Base-by-base conservation (phyloP, 2,329 filamentous ascomycete species). In the Ophiosphaerella narmari region DNA sequence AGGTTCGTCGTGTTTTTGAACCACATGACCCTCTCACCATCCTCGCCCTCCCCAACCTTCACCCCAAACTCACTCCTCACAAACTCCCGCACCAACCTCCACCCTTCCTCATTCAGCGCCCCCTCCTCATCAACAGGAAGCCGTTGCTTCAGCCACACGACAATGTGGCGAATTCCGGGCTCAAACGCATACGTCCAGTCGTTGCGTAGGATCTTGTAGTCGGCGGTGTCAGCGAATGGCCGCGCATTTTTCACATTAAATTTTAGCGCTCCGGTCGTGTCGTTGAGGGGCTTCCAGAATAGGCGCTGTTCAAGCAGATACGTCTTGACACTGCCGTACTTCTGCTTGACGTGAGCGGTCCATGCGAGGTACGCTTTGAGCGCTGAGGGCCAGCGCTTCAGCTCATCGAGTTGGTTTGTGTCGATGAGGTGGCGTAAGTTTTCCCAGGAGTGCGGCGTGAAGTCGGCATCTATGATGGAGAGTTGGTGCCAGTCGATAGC, bases 171-270 rank as follows among this genome's bases (percentile, higher is more conserved):
- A 54, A 86, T 82, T 3, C 79, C 82, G 1, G 74, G 63, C 1
- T 72, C 77, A 14, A 86, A 60, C 3, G 82, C 83, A 67, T 87
- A 87, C 1, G 82, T 81, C 84, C 84, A 87, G 67, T 87, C 84
- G 60, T 87, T 87, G 37, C 74, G 73, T 39, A 86, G 72, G 46
- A 86, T 80, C 48, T 73, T 77, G 67, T 80, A 86, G 67, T 86
- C 84, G 31, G 67, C 62, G 8, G 73, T 56, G 58, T 84, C 75
- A 39, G 75, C 77, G 65, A 86, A 86, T 0, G 84, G 83, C 4
- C 68, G 73, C 9, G 72, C 59, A 52, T 80, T 80, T 14, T 70
- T 67, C 50, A 77, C 75, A 4, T 68, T 56, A 55, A 83, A 80
- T 3, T 42, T 35, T 32, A 70, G 50, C 6, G 55, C 57, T 8